These are phyloP conservation scores for Citrus cavaleriei DNA, from an alignment of 345 rosid genomes.

Conservation along the genomic window DNA sequence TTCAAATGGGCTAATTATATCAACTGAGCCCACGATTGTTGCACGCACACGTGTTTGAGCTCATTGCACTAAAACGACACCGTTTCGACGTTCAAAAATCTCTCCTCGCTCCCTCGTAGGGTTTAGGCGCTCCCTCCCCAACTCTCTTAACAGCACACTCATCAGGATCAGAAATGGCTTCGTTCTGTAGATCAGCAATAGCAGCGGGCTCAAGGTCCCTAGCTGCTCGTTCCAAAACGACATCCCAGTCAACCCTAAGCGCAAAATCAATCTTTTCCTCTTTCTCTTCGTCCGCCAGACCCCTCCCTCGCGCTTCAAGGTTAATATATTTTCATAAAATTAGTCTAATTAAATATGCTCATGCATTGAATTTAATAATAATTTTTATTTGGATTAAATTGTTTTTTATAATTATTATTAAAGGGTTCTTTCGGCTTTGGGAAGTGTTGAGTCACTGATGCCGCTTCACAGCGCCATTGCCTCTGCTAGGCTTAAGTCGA, in stretches of 20 bases:
- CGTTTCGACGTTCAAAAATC: background rate
- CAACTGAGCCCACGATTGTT: background rate
- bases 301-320: conserved; percentile 46
- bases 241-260: conserved; percentile 22
- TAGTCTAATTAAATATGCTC: background rate
- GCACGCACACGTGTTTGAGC: fast-evolving
- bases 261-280: conserved; percentile 20
- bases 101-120: background rate
- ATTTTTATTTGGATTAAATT: background rate
- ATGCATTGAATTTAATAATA: background rate
- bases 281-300: conserved; percentile 38
- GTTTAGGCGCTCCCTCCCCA: conserved; percentile 19
- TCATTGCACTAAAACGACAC: background rate
- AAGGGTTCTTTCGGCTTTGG: conserved; percentile 63
- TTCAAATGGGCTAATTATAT: no score
- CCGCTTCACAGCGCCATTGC: conserved; percentile 85
- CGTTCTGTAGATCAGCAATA: conserved; percentile 35
- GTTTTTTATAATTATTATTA: background rate
- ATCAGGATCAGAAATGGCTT: conserved; percentile 30
- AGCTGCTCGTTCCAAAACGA: conserved; percentile 28
- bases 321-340: background rate
- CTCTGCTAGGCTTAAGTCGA: conserved; percentile 73
- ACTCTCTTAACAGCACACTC: background rate
- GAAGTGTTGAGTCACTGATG: conserved; percentile 65
- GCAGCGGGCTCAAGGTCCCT: conserved; percentile 35